Conservation (phyloP, 495 filamentous ascomycete species). For the Penicillium salamii region DNA sequence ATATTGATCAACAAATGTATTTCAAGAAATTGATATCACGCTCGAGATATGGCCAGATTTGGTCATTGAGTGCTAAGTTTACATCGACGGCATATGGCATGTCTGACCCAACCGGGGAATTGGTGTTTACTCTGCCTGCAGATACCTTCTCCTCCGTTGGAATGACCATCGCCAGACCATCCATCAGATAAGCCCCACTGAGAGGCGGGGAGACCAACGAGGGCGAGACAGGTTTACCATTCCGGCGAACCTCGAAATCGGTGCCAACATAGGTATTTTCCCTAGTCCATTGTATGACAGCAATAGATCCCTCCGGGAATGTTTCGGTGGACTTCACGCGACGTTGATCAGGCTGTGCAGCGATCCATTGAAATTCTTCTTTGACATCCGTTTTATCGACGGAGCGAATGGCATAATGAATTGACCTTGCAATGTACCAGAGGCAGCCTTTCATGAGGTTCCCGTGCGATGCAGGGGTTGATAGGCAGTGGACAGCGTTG, state of each 20-base stretch:
- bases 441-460: not conserved
- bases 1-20: not conserved
- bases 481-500: slow-evolving; percentile 1
- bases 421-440: not conserved
- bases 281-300: not conserved
- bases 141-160: not conserved
- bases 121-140: not conserved
- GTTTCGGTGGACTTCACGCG: not conserved
- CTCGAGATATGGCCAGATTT: not conserved
- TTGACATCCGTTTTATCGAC: not conserved
- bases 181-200: not conserved
- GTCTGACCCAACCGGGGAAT: not conserved
- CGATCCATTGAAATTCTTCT: not conserved
- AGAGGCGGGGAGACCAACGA: not conserved
- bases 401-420: not conserved
- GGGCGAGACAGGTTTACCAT: not conserved
- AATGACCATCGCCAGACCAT: not conserved
- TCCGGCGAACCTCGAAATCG: not conserved
- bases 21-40: not conserved
- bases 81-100: not conserved
- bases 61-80: not conserved
- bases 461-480: not conserved
- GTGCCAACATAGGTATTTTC: not conserved
- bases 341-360: not conserved
- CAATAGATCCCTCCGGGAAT: not conserved